Percentiles rank a stretch among this genome's conserved stretches.
Conservation (phyloP, 2,329 filamentous ascomycete genomes). For the Hypoxylon sp. region DNA sequence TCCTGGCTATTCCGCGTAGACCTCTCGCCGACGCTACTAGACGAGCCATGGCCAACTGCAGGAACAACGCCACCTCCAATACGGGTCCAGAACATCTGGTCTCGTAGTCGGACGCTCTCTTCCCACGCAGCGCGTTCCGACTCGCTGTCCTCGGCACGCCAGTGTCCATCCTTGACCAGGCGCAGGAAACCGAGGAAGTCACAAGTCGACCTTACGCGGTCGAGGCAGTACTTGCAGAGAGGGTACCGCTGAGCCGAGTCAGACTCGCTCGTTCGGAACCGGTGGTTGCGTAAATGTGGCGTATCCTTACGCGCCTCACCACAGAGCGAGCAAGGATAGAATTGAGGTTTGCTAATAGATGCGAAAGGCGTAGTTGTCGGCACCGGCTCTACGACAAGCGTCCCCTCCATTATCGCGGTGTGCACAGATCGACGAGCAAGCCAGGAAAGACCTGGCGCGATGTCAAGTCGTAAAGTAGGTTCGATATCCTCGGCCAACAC, state of each 20-base stretch:
- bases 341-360: slow-evolving; percentile 59
- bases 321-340: slow-evolving; percentile 82
- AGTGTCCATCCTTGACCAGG: slow-evolving; percentile 91
- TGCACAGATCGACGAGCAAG: slow-evolving; percentile 86
- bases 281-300: slow-evolving; percentile 78
- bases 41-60: slow-evolving; percentile 47
- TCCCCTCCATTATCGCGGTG: slow-evolving; percentile 82
- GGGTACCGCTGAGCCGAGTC: slow-evolving; percentile 89
- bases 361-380: slow-evolving; percentile 64
- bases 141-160: slow-evolving; percentile 82
- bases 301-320: slow-evolving; percentile 80
- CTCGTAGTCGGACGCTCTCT: slow-evolving; percentile 85
- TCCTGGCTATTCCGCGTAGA: slow-evolving; percentile 50
- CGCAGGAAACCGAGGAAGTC: slow-evolving; percentile 92
- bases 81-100: slow-evolving; percentile 97
- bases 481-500: slow-evolving; percentile 90
- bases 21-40: slow-evolving; percentile 42
- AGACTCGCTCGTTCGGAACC: slow-evolving; percentile 87
- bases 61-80: slow-evolving; percentile 92
- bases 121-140: slow-evolving; percentile 93
- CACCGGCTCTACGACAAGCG: slow-evolving; percentile 88
- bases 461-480: slow-evolving; percentile 87
- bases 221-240: slow-evolving; percentile 87
- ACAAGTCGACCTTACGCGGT: slow-evolving; percentile 83
- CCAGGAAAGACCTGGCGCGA: slow-evolving; percentile 91